Evolutionary conservation across 2,329 filamentous ascomycete species (phyloP), one percentile per base, ranked within the genome.

Genomic region (Decorospora gaudefroyi): DNA sequence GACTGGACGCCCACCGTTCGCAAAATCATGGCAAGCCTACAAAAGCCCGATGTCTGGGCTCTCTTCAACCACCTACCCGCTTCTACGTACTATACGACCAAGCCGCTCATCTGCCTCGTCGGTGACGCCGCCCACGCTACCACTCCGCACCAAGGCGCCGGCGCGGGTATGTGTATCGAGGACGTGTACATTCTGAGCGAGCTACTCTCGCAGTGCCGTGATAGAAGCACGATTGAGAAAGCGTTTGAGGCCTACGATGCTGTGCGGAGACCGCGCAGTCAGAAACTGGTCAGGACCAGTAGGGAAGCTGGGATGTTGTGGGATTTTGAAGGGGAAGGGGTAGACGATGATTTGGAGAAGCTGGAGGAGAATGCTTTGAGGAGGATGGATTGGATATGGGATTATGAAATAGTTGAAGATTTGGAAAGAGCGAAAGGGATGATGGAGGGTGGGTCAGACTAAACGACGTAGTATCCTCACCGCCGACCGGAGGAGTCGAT

Each of bases 161-260:
- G 80, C 1, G 80, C 79, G 0, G 77, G 78, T 0, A 75, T 78
- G 55, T 78, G 77, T 5, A 70, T 82, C 35, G 80, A 83, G 58
- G 80, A 82, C 42, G 75, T 71, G 1, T 70, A 78, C 17, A 60
- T 75, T 0, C 68, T 80, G 25, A 66, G 70, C 6, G 59, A 64
- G 6, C 40, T 77, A 3, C 47, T 78, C 11, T 61, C 53, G 1
- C 46, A 50, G 25, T 57, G 51, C 5, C 31, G 37, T 2, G 36
- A 34, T 0, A 51, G 32, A 3, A 5, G 38, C 8, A 49, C 53
- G 5, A 13, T 75, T 1, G 49, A 55, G 19, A 60, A 46, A 13
- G 71, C 67, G 0, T 74, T 75, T 30, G 23, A 50, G 6, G 69
- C 65, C 1, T 76, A 70, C 39, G 72, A 76, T 48, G 32, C 47